Conservation (phyloP, 2,329 filamentous ascomycete species). For the Calycina herbarum region DNA sequence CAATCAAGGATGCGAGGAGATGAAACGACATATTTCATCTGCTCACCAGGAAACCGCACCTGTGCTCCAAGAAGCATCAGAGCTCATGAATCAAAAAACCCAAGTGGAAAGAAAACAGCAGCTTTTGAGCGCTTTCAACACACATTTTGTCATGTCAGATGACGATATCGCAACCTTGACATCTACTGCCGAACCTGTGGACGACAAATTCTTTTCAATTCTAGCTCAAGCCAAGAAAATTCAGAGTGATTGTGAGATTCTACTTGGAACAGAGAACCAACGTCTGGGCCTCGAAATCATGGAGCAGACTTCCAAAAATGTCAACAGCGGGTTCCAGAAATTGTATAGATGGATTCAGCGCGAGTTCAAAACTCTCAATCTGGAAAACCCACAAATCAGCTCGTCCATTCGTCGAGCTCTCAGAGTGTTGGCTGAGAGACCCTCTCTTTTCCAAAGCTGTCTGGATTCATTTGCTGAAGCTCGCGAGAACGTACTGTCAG, state of each 20-base stretch:
- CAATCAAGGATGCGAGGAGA: conserved; percentile 76
- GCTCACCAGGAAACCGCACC: conserved; percentile 73
- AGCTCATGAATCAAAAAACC: conserved; percentile 69
- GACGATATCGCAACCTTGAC: conserved; percentile 76
- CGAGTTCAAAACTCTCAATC: conserved; percentile 87
- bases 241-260: conserved; percentile 80
- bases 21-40: conserved; percentile 74
- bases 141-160: conserved; percentile 82
- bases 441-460: conserved; percentile 88
- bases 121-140: conserved; percentile 73
- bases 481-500: conserved; percentile 80
- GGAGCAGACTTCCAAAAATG: conserved; percentile 81
- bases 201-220: conserved; percentile 79
- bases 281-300: conserved; percentile 85
- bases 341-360: conserved; percentile 93
- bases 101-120: conserved; percentile 79
- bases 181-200: conserved; percentile 75
- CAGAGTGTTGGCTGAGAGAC: conserved; percentile 83
- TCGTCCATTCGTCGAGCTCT: conserved; percentile 80
- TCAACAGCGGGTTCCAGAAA: conserved; percentile 92
- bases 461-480: conserved; percentile 92
- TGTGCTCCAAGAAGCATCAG: conserved; percentile 74
- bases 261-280: conserved; percentile 89
- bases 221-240: conserved; percentile 82
- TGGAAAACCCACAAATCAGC: conserved; percentile 93